Evolutionary conservation across 2,329 filamentous ascomycete genomes (phyloP), one percentile per base, ranked within the genome.

Genomic region (Cryphonectria radicalis): DNA sequence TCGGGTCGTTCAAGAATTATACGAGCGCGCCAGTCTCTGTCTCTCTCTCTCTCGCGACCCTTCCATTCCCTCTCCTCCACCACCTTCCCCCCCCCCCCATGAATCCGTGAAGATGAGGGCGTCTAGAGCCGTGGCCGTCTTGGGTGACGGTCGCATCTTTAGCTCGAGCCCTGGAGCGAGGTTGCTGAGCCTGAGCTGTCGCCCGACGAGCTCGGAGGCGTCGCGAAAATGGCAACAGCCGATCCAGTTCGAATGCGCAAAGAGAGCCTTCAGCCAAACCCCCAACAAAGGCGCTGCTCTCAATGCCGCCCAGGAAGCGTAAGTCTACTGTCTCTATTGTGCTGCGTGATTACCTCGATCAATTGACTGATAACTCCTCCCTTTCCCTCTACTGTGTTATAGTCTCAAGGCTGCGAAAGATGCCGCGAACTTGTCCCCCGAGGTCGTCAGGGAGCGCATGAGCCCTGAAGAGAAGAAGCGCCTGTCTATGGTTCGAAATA

Each of bases 401-500:
- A 84, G 83, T 43, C 79, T 89, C 73, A 85, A 83, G 75, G 85
- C 87, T 73, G 86, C 87, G 10, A 86, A 88, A 75, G 84, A 88
- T 66, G 85, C 87, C 70, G 83, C 85, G 53, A 81, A 81, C 74
- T 82, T 89, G 74, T 88, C 87, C 4, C 82, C 86, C 76, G 88
- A 89, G 75, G 84, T 84, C 71, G 86, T 97, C 74, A 91, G 94
- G 68, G 90, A 92, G 76, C 95, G 94, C 79, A 91, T 98, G 81
- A 89, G 91, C 76, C 90, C 93, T 43, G 88, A 91, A 73, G 96
- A 99, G 83, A 90, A 89, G 71, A 87, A 90, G 74, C 90, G 95
- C 73, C 83, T 99, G 74, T 89, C 92, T 67, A 90, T 88, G 83
- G 93, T 98, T 72, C 90, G 96, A 75, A 99, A 99, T 81, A 99